phyloP scores from a whole-genome alignment of 2,329 filamentous ascomycete genomes.

The Onygena corvina region DNA sequence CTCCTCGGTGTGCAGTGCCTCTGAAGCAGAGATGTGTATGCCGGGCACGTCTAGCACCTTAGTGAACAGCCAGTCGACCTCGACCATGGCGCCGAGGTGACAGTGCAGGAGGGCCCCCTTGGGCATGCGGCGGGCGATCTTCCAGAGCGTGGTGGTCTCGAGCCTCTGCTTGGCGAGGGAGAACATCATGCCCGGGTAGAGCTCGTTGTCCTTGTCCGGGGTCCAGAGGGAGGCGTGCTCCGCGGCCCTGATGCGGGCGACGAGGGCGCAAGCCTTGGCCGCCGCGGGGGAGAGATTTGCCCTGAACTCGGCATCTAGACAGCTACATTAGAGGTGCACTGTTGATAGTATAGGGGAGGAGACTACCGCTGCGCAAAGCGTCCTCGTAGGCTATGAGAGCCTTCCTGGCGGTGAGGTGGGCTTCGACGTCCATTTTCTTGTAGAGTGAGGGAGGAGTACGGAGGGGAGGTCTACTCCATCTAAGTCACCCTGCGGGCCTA shows the following conservation, averaged over 20 bases:
- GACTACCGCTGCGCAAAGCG: slow-evolving; percentile 13
- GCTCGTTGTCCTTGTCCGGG: slow-evolving; percentile 55
- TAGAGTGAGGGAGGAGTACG: no score
- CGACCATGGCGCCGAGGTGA: slow-evolving; percentile 83
- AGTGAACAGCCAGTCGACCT: slow-evolving; percentile 67
- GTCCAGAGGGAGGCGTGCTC: slow-evolving; percentile 71
- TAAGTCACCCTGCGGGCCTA: background rate
- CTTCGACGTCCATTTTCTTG: no score
- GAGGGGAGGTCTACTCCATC: no score
- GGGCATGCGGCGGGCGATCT: slow-evolving; percentile 72
- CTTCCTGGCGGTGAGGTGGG: background rate
- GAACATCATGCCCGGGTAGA: slow-evolving; percentile 92
- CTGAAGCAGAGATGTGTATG: slow-evolving; percentile 55
- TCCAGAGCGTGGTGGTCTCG: slow-evolving; percentile 74
- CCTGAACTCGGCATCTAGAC: slow-evolving; percentile 24
- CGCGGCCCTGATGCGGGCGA: slow-evolving; percentile 63
- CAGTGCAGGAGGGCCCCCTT: slow-evolving; percentile 76
- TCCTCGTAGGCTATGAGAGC: slow-evolving; percentile 13
- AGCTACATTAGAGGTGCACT: background rate
- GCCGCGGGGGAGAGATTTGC: slow-evolving; percentile 63
- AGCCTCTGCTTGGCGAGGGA: slow-evolving; percentile 72
- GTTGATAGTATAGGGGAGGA: background rate
- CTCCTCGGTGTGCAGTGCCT: slow-evolving; percentile 43
- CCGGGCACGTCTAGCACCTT: slow-evolving; percentile 58
- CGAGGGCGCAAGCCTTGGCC: slow-evolving; percentile 63